Evolutionary conservation across 2,329 filamentous ascomycete species (phyloP), one percentile per base, ranked within the genome.

Genomic region (Venturia pyrina): DNA sequence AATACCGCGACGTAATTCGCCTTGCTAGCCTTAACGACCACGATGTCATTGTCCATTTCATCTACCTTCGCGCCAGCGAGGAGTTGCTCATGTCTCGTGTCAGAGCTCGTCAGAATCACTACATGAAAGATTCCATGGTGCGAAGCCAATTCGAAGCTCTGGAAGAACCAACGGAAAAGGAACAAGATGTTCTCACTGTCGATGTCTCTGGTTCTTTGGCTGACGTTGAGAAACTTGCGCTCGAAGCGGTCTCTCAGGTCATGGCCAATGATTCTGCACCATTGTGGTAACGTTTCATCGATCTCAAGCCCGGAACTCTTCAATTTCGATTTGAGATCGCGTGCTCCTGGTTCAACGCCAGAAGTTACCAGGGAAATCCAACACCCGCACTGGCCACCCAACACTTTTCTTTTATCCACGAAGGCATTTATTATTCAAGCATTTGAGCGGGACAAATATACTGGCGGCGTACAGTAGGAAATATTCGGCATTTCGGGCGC

Each of bases 91-190:
- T 96, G 66, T 79, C 88, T 71, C 86, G 95, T 10, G 93, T 98
- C 10, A 82, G 83, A 43, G 81, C 83, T 48, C 85, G 95, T 70
- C 79, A 93, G 78, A 87, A 87, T 64, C 95, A 99, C 75, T 99
- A 95, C 78, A 97, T 99, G 93, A 93, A 95, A 72, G 89, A 91
- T 70, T 85, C 86, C 72, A 98, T 99, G 93, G 93, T 99, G 10
- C 87, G 89, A 72, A 96, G 91, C 78, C 95, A 99, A 75, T 89
- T 98, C 70, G 85, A 88, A 68, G 89, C 87, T 64, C 83, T 99
- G n/a, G 93, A 99, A 78, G 86, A 89, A 68, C 95, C 95, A 2
- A 46, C 44, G n/a, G 28, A n/a, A 13, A 48, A 40, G 15, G 66
- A 66, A 28, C 48, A 44, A 24, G 66, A 82, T 69, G 77, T 81